Evolutionary conservation across 352 stramenopile species (phyloP).

Genomic region (Pythium sp.): DNA sequence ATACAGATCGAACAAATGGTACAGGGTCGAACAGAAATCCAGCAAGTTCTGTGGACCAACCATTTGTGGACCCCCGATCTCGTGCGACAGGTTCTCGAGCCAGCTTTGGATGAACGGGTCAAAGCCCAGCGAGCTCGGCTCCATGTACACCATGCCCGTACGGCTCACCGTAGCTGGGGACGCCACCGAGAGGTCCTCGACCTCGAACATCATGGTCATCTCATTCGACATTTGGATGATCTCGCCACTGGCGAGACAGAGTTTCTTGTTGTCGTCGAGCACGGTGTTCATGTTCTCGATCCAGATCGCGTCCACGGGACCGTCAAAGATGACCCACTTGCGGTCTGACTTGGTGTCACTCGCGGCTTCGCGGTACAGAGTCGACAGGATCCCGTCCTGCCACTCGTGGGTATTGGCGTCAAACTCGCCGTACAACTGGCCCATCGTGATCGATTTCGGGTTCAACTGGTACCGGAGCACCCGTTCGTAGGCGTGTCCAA

Average conservation of each 20-base stretch:
- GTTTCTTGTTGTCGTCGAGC: conserved; percentile 95
- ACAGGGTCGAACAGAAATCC: conserved; percentile 44
- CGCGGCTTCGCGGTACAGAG: conserved; percentile 86
- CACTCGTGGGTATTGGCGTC: conserved; percentile 95
- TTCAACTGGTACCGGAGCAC: conserved; percentile 90
- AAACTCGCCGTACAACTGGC: conserved; percentile 94
- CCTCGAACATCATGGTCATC: conserved; percentile 98
- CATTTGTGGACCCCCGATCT: conserved; percentile 42
- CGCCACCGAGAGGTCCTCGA: conserved; percentile 93
- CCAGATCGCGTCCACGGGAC: conserved; percentile 95
- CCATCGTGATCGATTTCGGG: conserved; percentile 96
- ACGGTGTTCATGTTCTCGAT: conserved; percentile 99
- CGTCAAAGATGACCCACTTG: conserved; percentile 96
- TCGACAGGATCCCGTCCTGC: conserved; percentile 91
- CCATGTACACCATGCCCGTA: conserved; percentile 97
- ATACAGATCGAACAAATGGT: conserved; percentile 88
- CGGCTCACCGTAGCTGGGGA: conserved; percentile 92
- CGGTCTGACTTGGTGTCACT: conserved; percentile 85
- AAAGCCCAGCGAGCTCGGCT: conserved; percentile 90
- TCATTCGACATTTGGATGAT: conserved; percentile 93
- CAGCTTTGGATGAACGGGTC: conserved; percentile 89
- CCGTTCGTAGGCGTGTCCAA: conserved; percentile 82
- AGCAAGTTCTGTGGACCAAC: conserved; percentile 45
- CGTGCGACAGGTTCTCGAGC: conserved; percentile 67
- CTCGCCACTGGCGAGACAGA: conserved; percentile 93